Evolutionary conservation across 1,139 yeast species (phyloP).

Genomic region (Pichia sp.): DNA sequence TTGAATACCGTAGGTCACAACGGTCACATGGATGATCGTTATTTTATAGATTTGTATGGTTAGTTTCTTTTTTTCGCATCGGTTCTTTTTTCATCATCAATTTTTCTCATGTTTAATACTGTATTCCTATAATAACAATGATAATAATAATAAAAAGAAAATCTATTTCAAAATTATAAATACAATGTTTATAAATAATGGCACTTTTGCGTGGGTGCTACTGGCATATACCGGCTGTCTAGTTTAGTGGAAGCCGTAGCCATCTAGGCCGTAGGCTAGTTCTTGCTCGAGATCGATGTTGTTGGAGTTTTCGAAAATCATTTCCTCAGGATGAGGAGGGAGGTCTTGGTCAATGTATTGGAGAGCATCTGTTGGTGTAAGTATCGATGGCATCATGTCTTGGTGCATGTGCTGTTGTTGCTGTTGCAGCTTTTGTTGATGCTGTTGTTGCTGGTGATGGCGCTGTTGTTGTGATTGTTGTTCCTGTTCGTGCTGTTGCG

Average conservation of each 20-base stretch:
- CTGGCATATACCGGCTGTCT: not conserved
- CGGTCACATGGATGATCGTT: slow-evolving; percentile 4
- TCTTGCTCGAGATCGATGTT: slow-evolving; percentile 51
- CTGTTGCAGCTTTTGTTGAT: slow-evolving; percentile 21
- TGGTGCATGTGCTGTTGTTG: slow-evolving; percentile 24
- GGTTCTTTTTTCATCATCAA: not conserved
- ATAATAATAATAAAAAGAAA: not conserved
- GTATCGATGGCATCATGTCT: slow-evolving; percentile 19
- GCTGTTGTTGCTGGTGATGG: slow-evolving; percentile 23
- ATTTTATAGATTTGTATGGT: slow-evolving; percentile 22
- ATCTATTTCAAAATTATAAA: not conserved
- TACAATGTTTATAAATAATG: not conserved
- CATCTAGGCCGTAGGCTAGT: slow-evolving; percentile 56
- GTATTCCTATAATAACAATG: not conserved
- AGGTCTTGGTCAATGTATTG: slow-evolving; percentile 34
- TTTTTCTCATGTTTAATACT: not conserved
- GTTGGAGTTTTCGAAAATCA: slow-evolving; percentile 25
- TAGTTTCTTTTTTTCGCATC: slow-evolving; percentile 5
- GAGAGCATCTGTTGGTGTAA: slow-evolving; percentile 31
- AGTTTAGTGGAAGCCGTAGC: slow-evolving; percentile 28
- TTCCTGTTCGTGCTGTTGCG: slow-evolving; percentile 17
- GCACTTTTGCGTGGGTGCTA: not conserved
- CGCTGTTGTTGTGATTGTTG: slow-evolving; percentile 22
- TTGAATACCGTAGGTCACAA: not conserved
- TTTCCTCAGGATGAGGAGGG: slow-evolving; percentile 44